Evolutionary conservation across 2,329 filamentous ascomycete species (phyloP).

Genomic region (Arthrobotrys sinensis): DNA sequence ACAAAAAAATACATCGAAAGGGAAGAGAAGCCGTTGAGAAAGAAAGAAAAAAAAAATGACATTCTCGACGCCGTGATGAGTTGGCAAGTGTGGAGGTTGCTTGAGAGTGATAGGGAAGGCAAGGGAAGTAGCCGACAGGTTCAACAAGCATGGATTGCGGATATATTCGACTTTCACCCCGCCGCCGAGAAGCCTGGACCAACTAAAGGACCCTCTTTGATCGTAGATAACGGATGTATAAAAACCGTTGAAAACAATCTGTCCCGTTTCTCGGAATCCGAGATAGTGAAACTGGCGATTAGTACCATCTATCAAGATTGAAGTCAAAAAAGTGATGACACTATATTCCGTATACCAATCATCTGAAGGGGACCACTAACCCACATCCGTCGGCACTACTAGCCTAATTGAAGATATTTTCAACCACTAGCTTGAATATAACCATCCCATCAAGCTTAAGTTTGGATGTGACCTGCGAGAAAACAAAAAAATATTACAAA

Average conservation of each 20-base stretch:
- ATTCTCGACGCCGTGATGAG: conserved; percentile 49
- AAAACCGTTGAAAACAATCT: conserved; percentile 12
- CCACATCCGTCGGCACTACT: conserved; percentile 41
- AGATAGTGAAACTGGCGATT: conserved; percentile 1
- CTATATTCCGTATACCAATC: conserved; percentile 29
- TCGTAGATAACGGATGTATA: conserved; percentile 23
- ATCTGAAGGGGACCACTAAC: conserved; percentile 13
- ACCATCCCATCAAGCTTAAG: background rate
- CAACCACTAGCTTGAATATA: conserved; percentile 15
- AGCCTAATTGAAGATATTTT: conserved; percentile 44
- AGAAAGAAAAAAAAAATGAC: conserved; percentile 22
- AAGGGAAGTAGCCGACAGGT: conserved; percentile 35
- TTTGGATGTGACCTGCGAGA: background rate
- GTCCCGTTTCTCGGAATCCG: conserved; percentile 19
- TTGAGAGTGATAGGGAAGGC: conserved; percentile 33
- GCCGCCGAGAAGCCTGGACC: conserved; percentile 35
- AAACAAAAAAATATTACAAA: background rate
- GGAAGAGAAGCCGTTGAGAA: conserved; percentile 20
- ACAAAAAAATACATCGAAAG: conserved; percentile 37
- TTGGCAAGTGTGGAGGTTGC: conserved; percentile 56
- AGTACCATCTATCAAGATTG: conserved; percentile 1
- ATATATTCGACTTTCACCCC: conserved; percentile 37
- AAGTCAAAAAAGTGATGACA: conserved; percentile 3
- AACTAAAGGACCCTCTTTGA: conserved; percentile 4
- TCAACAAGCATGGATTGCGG: conserved; percentile 38